A percentile compares a stretch with the other conserved stretches of the same genome.
These are phyloP conservation scores for Stephania yunnanensis DNA, from an alignment of 164 flowering plant species.

Conservation along the genomic window DNA sequence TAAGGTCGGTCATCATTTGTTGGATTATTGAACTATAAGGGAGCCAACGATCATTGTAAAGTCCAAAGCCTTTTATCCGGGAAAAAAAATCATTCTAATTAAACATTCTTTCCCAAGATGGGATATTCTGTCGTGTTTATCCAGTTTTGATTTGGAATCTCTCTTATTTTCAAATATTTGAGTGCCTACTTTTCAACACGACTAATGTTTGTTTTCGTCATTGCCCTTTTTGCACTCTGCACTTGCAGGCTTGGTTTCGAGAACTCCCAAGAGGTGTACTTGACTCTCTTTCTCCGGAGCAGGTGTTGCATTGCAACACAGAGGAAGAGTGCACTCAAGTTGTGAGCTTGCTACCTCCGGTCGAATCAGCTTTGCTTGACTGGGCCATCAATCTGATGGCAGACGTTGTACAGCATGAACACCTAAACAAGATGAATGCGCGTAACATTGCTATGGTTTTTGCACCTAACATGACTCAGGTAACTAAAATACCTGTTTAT, in stretches of 20 bases:
- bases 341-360: conserved; percentile 57
- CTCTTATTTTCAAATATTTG: not conserved
- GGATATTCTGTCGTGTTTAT: no score
- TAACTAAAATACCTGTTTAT: conserved; percentile 15
- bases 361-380: conserved; percentile 79
- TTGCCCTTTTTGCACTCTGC: not conserved
- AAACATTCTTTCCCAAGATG: no score
- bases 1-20: not conserved
- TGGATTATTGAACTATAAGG: not conserved
- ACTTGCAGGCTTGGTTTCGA: conserved; percentile 85
- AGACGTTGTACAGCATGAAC: conserved; percentile 79
- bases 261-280: conserved; percentile 92
- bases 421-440: conserved; percentile 91
- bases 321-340: conserved; percentile 71
- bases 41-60: not conserved
- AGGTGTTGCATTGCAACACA: conserved; percentile 88
- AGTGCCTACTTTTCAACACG: not conserved
- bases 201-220: not conserved
- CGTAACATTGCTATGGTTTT: conserved; percentile 44
- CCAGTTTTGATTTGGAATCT: not conserved
- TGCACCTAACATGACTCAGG: conserved; percentile 99
- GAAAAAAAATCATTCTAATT: not conserved
- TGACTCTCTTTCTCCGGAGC: conserved; percentile 82
- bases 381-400: conserved; percentile 98
- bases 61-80: not conserved